phyloP scores from a whole-genome alignment of 2,329 filamentous ascomycete genomes.

The Fusarium chaquense region DNA sequence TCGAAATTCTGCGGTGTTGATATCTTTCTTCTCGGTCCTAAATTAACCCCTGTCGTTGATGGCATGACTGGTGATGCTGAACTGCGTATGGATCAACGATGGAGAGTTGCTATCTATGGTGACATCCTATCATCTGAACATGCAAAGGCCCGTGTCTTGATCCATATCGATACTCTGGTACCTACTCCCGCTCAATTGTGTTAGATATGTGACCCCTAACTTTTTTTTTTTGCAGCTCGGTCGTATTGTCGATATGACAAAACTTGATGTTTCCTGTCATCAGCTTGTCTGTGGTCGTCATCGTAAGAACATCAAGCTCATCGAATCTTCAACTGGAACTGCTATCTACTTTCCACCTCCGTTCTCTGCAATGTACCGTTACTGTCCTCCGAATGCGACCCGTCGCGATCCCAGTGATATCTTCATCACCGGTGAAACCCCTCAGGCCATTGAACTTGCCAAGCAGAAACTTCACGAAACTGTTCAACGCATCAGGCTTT shows the following conservation, averaged over 20 bases:
- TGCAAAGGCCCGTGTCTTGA: slow-evolving; percentile 93
- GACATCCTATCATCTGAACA: slow-evolving; percentile 96
- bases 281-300: slow-evolving; percentile 93
- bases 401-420: slow-evolving; percentile 89
- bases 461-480: slow-evolving; percentile 93
- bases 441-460: slow-evolving; percentile 85
- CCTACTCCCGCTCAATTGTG: slow-evolving; percentile 7
- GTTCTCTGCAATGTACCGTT: slow-evolving; percentile 91
- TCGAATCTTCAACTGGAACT: slow-evolving; percentile 94
- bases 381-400: slow-evolving; percentile 83
- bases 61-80: slow-evolving; percentile 81
- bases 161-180: slow-evolving; percentile 97
- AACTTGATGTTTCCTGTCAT: slow-evolving; percentile 88
- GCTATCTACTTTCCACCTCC: slow-evolving; percentile 98
- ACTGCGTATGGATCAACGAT: slow-evolving; percentile 88
- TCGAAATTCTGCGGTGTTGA: slow-evolving; percentile 92
- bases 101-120: slow-evolving; percentile 93
- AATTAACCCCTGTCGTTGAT: slow-evolving; percentile 81
- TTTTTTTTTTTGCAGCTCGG: slow-evolving; percentile 65
- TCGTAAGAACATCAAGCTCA: slow-evolving; percentile 96
- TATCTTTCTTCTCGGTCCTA: slow-evolving; percentile 94
- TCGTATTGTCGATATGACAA: slow-evolving; percentile 80
- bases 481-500: slow-evolving; percentile 82
- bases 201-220: slow-evolving; percentile 30
- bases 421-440: slow-evolving; percentile 91